Percentiles rank a stretch among this genome's conserved stretches.
These are phyloP conservation scores for Penicillium daleae DNA, from an alignment of 495 filamentous ascomycete species.

Conservation along the genomic window DNA sequence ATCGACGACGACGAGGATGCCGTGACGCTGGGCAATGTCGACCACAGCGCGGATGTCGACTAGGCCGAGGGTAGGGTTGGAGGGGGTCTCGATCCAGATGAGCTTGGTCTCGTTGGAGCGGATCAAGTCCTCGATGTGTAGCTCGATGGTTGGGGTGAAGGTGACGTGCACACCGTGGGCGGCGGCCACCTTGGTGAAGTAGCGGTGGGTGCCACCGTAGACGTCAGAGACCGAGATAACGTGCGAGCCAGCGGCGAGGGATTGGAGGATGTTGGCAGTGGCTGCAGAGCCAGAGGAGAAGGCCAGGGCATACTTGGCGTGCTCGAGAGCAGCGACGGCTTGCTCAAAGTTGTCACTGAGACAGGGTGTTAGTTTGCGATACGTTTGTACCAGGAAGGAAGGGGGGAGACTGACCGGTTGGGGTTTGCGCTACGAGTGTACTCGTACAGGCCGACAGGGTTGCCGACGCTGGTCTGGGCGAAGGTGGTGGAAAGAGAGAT, in stretches of 20 bases:
- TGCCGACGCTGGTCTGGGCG: conserved; percentile 80
- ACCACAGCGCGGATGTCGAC: conserved; percentile 90
- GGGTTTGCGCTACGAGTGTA: conserved; percentile 92
- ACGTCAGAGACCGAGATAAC: conserved; percentile 96
- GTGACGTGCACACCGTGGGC: conserved; percentile 94
- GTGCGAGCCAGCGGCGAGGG: conserved; percentile 88
- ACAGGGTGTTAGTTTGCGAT: background rate
- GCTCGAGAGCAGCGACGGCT: conserved; percentile 88
- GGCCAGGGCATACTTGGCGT: conserved; percentile 89
- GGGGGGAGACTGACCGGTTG: conserved; percentile 62
- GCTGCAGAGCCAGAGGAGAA: conserved; percentile 95
- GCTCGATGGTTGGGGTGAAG: conserved; percentile 88
- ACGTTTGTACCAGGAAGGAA: background rate
- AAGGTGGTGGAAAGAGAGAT: conserved; percentile 97
- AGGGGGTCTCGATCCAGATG: conserved; percentile 95
- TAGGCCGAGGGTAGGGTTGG: conserved; percentile 88
- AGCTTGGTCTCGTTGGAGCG: conserved; percentile 82
- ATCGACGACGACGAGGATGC: conserved; percentile 94
- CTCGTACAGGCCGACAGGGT: conserved; percentile 84
- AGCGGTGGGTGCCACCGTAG: conserved; percentile 96
- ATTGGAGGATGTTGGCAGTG: conserved; percentile 91
- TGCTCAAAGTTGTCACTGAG: conserved; percentile 82
- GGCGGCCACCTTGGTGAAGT: conserved; percentile 97
- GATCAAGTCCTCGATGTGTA: conserved; percentile 82
- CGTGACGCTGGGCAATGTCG: conserved; percentile 79